Evolutionary conservation across 2,329 filamentous ascomycete species (phyloP), one percentile per base, ranked within the genome.

Genomic region (Harringtonia aguacate): DNA sequence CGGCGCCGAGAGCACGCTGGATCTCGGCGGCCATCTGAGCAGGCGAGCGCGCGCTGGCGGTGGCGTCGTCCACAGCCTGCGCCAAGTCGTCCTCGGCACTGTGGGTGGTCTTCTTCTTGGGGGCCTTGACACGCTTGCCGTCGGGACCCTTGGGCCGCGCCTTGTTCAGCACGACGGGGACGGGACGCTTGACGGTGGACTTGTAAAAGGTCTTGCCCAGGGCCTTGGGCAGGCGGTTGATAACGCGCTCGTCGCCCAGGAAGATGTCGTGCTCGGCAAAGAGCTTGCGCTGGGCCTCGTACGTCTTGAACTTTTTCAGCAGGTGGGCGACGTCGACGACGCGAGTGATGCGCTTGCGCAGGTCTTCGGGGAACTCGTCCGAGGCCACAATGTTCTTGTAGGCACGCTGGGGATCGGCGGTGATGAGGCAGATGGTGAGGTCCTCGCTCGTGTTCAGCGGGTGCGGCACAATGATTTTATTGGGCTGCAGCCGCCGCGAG

Each of bases 191-290:
- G 50, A 67, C 65, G 4, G 82, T 86, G 45, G 68, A 74, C 68
- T 88, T 84, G 75, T 92, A 97, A 63, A 98, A 97, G 2, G 83
- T 83, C 69, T 95, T 97, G 55, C 90, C 92, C 13, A 98, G 78
- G 3, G 81, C 70, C 51, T 77, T 75, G 45, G 89, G 86, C 47
- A 97, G 73, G 24, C 72, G 67, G 60, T 75, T 81, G 58, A 81
- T 71, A 55, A 98, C 84, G 39, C 92, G 75, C 58, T 95, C 86
- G 61, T 98, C 92, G 42, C 85, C 90, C 46, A 98, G 73, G 68
- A 98, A 97, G 45, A 97, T 69, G 60, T 97, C 92, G 63, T 95
- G 87, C 62, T 95, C 86, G 36, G 79, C 70, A 50, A 83, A 76
- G 30, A 98, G 75, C 62, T 92, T 86, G 51, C 92, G 75, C 63